Percentiles rank a stretch among this genome's conserved stretches.
These are phyloP conservation scores for Cadophora sp. DNA, from an alignment of 2,329 filamentous ascomycete genomes.

Conservation along the genomic window DNA sequence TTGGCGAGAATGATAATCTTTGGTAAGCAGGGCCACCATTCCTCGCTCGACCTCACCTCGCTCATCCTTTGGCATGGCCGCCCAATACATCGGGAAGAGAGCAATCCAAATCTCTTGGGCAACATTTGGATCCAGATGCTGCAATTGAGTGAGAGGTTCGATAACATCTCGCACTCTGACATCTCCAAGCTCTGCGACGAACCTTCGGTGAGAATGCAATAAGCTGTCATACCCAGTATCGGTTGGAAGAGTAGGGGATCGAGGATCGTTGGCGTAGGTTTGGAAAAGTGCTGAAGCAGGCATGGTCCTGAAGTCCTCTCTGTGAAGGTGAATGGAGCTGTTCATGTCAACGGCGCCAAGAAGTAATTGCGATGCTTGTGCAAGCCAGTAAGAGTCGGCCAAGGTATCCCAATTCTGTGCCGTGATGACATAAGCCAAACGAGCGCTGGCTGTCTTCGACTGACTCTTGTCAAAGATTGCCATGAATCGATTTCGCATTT, in stretches of 20 bases:
- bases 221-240: conserved; percentile 85
- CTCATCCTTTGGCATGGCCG: conserved; percentile 84
- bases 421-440: conserved; percentile 86
- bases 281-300: conserved; percentile 76
- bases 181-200: conserved; percentile 82
- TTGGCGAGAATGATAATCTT: conserved; percentile 94
- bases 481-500: conserved; percentile 98
- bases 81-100: conserved; percentile 94
- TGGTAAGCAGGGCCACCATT: conserved; percentile 87
- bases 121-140: conserved; percentile 83
- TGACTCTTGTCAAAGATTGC: conserved; percentile 93
- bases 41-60: conserved; percentile 89
- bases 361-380: conserved; percentile 91
- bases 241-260: conserved; percentile 71
- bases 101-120: conserved; percentile 90
- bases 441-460: conserved; percentile 88
- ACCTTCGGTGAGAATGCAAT: conserved; percentile 80
- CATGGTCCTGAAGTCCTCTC: conserved; percentile 83
- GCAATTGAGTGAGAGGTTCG: conserved; percentile 88
- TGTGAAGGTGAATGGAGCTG: conserved; percentile 76
- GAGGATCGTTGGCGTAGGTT: conserved; percentile 72
- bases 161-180: conserved; percentile 88
- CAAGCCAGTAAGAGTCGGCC: conserved; percentile 94
- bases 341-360: conserved; percentile 91
- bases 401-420: conserved; percentile 98